A percentile compares a stretch with the other conserved stretches of the same genome.
These are phyloP conservation scores for Colletotrichum gigasporum DNA, from an alignment of 2,329 filamentous ascomycete species.

Conservation along the genomic window DNA sequence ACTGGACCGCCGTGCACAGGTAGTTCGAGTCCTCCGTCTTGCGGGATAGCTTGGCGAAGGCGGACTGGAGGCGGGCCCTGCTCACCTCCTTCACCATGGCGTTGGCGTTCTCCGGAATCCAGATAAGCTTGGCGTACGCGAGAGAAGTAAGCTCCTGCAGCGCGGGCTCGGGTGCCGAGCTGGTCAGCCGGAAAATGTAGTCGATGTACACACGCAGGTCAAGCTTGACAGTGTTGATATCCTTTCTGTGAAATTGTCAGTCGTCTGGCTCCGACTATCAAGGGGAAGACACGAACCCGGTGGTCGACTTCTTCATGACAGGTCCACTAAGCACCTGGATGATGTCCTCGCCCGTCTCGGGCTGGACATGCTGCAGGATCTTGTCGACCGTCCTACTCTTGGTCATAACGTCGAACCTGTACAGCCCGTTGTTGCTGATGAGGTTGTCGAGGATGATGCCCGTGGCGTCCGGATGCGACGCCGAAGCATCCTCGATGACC, in stretches of 20 bases:
- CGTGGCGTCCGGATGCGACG: conserved; percentile 68
- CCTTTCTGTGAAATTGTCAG: conserved; percentile 43
- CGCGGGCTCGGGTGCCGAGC: conserved; percentile 46
- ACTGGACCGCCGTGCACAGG: conserved; percentile 63
- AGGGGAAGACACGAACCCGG: conserved; percentile 40
- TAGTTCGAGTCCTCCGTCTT: conserved; percentile 61
- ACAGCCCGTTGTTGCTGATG: conserved; percentile 74
- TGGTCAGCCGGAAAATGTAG: conserved; percentile 63
- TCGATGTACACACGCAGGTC: conserved; percentile 60
- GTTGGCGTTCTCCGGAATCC: conserved; percentile 32
- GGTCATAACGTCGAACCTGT: conserved; percentile 87
- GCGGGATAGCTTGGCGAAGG: conserved; percentile 66
- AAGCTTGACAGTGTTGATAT: conserved; percentile 46
- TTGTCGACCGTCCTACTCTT: conserved; percentile 87
- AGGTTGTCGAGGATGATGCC: conserved; percentile 71
- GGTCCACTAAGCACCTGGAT: conserved; percentile 50
- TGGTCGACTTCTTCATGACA: conserved; percentile 33
- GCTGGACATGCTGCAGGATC: conserved; percentile 69
- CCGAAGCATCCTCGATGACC: conserved; percentile 71
- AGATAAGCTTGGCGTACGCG: conserved; percentile 60
- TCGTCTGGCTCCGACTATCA: conserved; percentile 36
- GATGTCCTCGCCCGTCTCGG: conserved; percentile 63
- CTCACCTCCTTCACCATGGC: conserved; percentile 57
- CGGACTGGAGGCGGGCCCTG: conserved; percentile 65
- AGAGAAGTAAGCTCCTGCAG: conserved; percentile 64